A percentile compares a stretch with the other conserved stretches of the same genome.
Evolutionary conservation across 148 eudicot genomes (phyloP).

Genomic region (Simmondsia chinensis): DNA sequence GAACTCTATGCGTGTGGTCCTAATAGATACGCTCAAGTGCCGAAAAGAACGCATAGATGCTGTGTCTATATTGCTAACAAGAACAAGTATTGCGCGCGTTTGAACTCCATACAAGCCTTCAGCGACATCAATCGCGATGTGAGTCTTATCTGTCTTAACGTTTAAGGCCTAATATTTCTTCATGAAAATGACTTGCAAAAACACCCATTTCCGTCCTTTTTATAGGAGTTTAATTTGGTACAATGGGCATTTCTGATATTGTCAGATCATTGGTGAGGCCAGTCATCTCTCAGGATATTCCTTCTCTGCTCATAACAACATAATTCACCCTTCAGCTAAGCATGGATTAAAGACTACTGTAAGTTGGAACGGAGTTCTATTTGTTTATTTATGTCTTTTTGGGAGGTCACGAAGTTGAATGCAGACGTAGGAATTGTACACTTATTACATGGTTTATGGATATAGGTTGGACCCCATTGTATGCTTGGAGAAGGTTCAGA

Average conservation of each 20-base stretch:
- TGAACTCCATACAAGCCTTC: constrained; percentile 88
- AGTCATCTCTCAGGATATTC: constrained; percentile 80
- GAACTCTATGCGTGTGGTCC: constrained; percentile 62
- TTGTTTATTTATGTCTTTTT: background rate
- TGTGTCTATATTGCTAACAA: constrained; percentile 87
- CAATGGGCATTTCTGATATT: constrained; percentile 4
- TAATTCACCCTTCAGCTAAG: constrained; percentile 79
- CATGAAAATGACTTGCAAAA: too few species aligned
- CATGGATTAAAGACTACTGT: constrained; percentile 90
- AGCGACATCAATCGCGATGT: constrained; percentile 95
- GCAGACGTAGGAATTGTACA: background rate
- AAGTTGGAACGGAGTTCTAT: constrained; percentile 12
- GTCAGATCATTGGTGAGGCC: constrained; percentile 83
- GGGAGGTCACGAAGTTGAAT: too few species aligned
- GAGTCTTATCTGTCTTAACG: too few species aligned
- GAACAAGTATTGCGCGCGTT: constrained; percentile 81
- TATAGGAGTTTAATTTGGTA: constrained; percentile 4
- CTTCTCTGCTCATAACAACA: constrained; percentile 76
- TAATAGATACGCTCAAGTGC: constrained; percentile 39
- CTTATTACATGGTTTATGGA: constrained; percentile 2
- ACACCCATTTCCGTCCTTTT: too few species aligned
- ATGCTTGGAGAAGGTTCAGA: constrained; percentile 94
- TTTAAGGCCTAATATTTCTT: too few species aligned
- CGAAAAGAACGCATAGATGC: constrained; percentile 77
- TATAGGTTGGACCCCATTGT: constrained; percentile 91